phyloP scores from a whole-genome alignment of 371 early-diverging fungal genomes.

The Mucor ambiguus region DNA sequence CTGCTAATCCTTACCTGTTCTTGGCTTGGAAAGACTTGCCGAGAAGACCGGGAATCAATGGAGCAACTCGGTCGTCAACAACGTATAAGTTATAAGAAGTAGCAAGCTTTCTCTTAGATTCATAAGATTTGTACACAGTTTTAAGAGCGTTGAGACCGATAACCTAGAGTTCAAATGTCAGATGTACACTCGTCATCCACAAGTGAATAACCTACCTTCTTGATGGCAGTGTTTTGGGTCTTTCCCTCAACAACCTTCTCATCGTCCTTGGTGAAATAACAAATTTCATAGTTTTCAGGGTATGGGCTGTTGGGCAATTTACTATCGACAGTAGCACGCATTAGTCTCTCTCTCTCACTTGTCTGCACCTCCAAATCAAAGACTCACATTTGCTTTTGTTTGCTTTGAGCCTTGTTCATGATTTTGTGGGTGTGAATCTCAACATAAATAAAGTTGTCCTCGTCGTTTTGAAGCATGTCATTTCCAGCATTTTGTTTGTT shows the following conservation, averaged over 20 bases:
- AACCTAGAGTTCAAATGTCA: slow-evolving; percentile 33
- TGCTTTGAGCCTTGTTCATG: slow-evolving; percentile 16
- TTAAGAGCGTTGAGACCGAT: slow-evolving; percentile 70
- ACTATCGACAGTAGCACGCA: slow-evolving; percentile 1
- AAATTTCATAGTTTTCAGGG: slow-evolving; percentile 14
- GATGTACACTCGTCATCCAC: neutral
- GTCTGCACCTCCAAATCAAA: neutral
- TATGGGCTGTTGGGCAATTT: slow-evolving; percentile 13
- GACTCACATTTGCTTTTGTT: slow-evolving; percentile 17
- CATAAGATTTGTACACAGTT: slow-evolving; percentile 74
- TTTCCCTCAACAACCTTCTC: slow-evolving; percentile 9
- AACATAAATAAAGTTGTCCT: slow-evolving; percentile 12
- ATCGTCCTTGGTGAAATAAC: slow-evolving; percentile 20
- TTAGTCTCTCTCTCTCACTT: neutral
- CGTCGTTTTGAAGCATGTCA: slow-evolving; percentile 20
- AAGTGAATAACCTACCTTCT: slow-evolving; percentile 16
- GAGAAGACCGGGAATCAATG: slow-evolving; percentile 72
- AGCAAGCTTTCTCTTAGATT: slow-evolving; percentile 76
- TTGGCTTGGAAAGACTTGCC: slow-evolving; percentile 80
- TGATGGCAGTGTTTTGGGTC: slow-evolving; percentile 10
- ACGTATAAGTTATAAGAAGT: slow-evolving; percentile 79
- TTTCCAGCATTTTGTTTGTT: slow-evolving; percentile 9
- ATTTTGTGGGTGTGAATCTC: slow-evolving; percentile 25
- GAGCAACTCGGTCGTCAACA: slow-evolving; percentile 78
- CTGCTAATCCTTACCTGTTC: slow-evolving; percentile 65